These are phyloP conservation scores for Pecoramyces ruminantium DNA, from an alignment of 192 early-diverging fungal genomes.

Conservation along the genomic window DNA sequence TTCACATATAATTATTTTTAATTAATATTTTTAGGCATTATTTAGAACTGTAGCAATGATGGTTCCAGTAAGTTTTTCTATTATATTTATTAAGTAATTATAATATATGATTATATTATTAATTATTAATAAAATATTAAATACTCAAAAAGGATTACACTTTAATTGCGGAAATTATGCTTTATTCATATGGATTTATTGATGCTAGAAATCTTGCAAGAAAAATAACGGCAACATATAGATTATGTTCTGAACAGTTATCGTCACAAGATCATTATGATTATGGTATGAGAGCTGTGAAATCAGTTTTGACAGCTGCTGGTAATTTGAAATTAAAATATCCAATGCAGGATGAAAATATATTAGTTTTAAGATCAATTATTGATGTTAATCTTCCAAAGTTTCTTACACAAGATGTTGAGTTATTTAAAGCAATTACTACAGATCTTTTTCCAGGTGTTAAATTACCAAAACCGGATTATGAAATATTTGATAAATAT, in stretches of 20 bases:
- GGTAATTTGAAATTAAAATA: neutral
- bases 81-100: no score
- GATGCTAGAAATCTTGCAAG: neutral
- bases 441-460: neutral
- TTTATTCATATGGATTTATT: constrained; percentile 31
- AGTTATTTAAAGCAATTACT: neutral
- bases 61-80: constrained; percentile 8
- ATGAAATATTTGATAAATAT: neutral
- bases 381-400: neutral
- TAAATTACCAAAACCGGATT: neutral
- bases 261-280: neutral
- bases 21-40: constrained; percentile 9
- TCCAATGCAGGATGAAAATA: neutral
- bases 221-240: neutral
- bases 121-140: no score
- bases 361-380: neutral
- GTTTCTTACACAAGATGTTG: neutral
- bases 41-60: constrained; percentile 43
- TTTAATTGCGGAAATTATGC: constrained; percentile 42
- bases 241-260: neutral
- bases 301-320: neutral
- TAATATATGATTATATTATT: no score
- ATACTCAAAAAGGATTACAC: constrained; percentile 39
- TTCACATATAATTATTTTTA: no score
- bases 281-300: neutral